Evolutionary conservation across 768 basidiomycete species (phyloP), one percentile per base, ranked within the genome.

Genomic region (Russula ochroleuca): DNA sequence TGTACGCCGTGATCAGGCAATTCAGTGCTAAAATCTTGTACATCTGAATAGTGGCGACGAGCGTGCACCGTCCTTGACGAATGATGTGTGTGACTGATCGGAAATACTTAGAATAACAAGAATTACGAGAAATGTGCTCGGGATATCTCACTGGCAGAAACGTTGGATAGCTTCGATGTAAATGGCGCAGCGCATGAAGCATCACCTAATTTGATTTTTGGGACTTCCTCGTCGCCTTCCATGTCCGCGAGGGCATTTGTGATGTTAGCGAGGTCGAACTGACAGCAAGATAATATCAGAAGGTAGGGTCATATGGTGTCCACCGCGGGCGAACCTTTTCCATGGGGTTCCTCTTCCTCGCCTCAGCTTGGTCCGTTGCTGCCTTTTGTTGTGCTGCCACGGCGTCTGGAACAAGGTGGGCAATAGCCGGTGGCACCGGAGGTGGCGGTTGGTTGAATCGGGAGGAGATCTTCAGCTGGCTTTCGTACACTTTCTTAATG

Each of bases 11-110:
- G 75, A 98, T 99, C 47, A 99, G 79, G 72, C 97, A 98, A 73
- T 98, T 99, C 61, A 99, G 78, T 1, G 96, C 97, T 41, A 99
- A 80, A 69, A 99, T 99, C 79, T 98, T 97, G 85, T 98, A 99
- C 97, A 99, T 99, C 77, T 99, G 97, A 59, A 96, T 90, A 3
- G 97, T 99, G 2, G 97, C 97, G 50, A 98, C 97, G 19, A 99
- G 85, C 1, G 97, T 99, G 78, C 97, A 98, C 33, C 97, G 92
- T 25, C 97, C 97, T 76, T 98, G 97, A 21, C 97, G 86, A 69
- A 99, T 97, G 73, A 99, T 98, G 72, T 96, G 94, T 21, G 92
- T 89, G 70, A 99, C 94, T 95, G 38, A 47, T 47, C 23, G 49
- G 59, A 53, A 47, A 38, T 28, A 25, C 28, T 47, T 7, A 33